Evolutionary conservation across 2,329 filamentous ascomycete species (phyloP), one percentile per base, ranked within the genome.

Genomic region (Penicillium rolfsii): DNA sequence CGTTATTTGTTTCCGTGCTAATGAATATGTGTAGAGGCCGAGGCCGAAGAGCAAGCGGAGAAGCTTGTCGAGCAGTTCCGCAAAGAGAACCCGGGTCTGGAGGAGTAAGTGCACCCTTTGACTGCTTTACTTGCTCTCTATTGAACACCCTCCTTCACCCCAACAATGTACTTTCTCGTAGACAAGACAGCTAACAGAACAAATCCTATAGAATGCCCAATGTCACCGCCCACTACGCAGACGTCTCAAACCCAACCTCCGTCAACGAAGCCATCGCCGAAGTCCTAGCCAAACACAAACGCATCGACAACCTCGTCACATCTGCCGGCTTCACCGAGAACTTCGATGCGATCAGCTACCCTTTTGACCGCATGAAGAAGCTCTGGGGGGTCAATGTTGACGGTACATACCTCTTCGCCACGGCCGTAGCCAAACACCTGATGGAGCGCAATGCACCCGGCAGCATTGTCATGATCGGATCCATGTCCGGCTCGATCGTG

Each of bases 271-370:
- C 90, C 69, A 84, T 97, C 67, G 81, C 83, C 40, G 89, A 92
- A 62, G 85, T 94, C 67, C 74, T 94, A 54, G 70, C 81, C 52
- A 79, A 85, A 61, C 93, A 97, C 75, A 89, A 89, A 77, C 89
- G 90, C 77, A 92, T 97, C 69, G 93, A 97, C 79, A 89, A 91
- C 78, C 85, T 98, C 28, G 93, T 98, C 70, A 97, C 94, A 28
- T 96, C 92, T n/a, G 94, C 94, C 53, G 94, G 94, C 49, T 97
- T 98, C 81, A 95, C 91, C 14, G 94, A 97, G 82, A 97, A 97
- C 82, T 96, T 93, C 73, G 90, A 96, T 71, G 94, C 94, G 50
- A 90, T 93, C 71, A 88, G 89, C 68, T 98, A 98, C 80, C 93
- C 93, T 0, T 87, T 93, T 68, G 92, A 97, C 69, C 90, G 93